Conservation (phyloP, 805 yeast genomes). For the Sugiyamaella chiloensis region DNA sequence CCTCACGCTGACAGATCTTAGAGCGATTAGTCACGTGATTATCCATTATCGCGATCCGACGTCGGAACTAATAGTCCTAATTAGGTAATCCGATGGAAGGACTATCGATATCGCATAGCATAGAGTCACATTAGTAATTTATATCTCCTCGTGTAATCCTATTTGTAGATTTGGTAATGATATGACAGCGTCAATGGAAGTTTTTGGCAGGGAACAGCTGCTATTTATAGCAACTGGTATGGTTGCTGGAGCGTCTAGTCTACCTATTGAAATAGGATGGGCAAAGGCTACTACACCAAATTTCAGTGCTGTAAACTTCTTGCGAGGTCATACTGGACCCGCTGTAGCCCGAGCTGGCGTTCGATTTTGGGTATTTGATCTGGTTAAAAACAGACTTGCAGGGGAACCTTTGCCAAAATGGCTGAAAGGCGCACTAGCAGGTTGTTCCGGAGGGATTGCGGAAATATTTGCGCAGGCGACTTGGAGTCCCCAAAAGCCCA, state of each 20-base stretch:
- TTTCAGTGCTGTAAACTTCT: not conserved
- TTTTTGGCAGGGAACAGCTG: constrained; percentile 4
- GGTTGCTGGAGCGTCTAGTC: constrained; percentile 1
- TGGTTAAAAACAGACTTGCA: not conserved
- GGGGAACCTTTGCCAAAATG: not conserved
- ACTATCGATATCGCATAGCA: too few species aligned
- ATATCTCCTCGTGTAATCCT: too few species aligned
- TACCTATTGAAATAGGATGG: constrained; percentile 4
- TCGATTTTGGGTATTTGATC: constrained; percentile 9
- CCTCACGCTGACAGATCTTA: too few species aligned
- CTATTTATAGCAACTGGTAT: not conserved
- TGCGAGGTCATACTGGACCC: constrained; percentile 2
- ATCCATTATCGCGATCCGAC: too few species aligned
- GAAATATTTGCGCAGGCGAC: not conserved
- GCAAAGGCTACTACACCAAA: not conserved
- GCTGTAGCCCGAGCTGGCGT: not conserved
- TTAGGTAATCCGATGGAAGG: too few species aligned
- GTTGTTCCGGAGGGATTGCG: constrained; percentile 5
- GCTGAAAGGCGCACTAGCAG: constrained; percentile 2
- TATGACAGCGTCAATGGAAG: not conserved
- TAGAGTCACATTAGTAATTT: too few species aligned
- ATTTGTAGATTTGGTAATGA: not conserved
- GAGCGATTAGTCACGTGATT: too few species aligned
- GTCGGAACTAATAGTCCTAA: too few species aligned
- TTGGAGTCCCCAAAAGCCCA: not conserved